These are phyloP conservation scores for Arctium lappa DNA, from an alignment of 129 eudicot species.

Conservation along the genomic window DNA sequence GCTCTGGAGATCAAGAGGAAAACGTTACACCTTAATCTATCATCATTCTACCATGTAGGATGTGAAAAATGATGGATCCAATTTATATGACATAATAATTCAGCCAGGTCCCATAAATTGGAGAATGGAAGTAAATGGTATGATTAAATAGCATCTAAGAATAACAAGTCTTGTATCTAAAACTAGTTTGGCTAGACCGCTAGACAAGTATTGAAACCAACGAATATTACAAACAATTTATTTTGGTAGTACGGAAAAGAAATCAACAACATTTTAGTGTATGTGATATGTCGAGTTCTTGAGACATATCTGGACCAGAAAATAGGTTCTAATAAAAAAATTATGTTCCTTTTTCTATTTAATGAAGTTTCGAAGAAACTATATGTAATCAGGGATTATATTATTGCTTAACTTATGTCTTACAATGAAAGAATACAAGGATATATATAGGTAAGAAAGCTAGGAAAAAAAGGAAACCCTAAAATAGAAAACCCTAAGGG, in stretches of 20 bases:
- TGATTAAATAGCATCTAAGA: neutral
- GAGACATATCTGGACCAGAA: neutral
- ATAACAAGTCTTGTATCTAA: neutral
- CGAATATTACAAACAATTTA: neutral
- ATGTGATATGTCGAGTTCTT: neutral
- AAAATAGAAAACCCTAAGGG: too few relatives aligned
- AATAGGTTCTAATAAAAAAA: neutral
- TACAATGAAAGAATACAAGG: too few relatives aligned
- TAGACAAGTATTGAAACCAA: neutral
- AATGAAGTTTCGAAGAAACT: neutral
- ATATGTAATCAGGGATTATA: too few relatives aligned
- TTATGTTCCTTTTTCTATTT: neutral
- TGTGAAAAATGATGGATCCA: neutral
- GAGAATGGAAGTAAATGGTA: neutral
- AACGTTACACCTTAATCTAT: slow-evolving; percentile 4
- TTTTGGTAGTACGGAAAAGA: neutral
- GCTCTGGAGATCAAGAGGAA: slow-evolving; percentile 58
- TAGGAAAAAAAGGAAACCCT: too few relatives aligned
- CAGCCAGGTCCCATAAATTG: neutral
- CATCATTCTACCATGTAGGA: neutral
- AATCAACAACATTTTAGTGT: neutral
- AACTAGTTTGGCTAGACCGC: neutral
- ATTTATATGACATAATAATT: neutral
- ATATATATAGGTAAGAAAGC: too few relatives aligned
- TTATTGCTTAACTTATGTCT: too few relatives aligned